These are phyloP conservation scores for Phytophthora fragariaefolia DNA, from an alignment of 352 stramenopile species.

Conservation along the genomic window DNA sequence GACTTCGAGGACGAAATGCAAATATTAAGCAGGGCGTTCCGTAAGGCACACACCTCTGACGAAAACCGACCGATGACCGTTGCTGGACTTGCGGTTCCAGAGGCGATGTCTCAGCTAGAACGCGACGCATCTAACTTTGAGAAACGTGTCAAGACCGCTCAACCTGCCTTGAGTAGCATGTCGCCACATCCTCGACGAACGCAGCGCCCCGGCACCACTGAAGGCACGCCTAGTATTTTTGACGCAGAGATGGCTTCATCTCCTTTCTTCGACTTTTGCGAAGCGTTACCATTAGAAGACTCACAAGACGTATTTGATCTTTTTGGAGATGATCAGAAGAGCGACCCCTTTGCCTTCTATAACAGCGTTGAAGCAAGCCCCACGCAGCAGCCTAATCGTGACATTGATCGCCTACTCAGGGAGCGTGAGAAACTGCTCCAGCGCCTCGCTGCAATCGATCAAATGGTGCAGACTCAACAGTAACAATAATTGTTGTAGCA, in stretches of 20 bases:
- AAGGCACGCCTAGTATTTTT: background rate
- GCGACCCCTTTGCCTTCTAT: slow-evolving; percentile 3
- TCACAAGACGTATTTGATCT: slow-evolving; percentile 43
- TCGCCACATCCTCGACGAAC: background rate
- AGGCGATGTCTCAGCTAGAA: slow-evolving; percentile 54
- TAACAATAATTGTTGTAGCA: slow-evolving; percentile 8
- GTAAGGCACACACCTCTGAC: slow-evolving; percentile 38
- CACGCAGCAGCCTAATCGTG: slow-evolving; percentile 1
- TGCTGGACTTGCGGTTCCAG: slow-evolving; percentile 54
- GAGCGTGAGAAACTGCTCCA: slow-evolving; percentile 46
- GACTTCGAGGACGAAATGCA: slow-evolving; percentile 62
- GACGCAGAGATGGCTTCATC: background rate
- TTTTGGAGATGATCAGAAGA: slow-evolving; percentile 21
- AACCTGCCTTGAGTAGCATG: slow-evolving; percentile 20
- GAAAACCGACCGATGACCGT: slow-evolving; percentile 56
- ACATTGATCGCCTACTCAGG: slow-evolving; percentile 38
- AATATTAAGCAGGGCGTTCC: slow-evolving; percentile 48
- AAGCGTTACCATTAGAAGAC: slow-evolving; percentile 42
- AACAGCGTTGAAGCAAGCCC: background rate
- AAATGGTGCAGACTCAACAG: slow-evolving; percentile 30
- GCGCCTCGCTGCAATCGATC: slow-evolving; percentile 52
- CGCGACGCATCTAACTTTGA: slow-evolving; percentile 47
- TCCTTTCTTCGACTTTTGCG: slow-evolving; percentile 22
- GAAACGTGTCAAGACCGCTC: slow-evolving; percentile 57
- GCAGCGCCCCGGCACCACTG: slow-evolving; percentile 17